Base-by-base conservation (phyloP, 768 basidiomycete genomes). In the Cubamyces sp. region DNA sequence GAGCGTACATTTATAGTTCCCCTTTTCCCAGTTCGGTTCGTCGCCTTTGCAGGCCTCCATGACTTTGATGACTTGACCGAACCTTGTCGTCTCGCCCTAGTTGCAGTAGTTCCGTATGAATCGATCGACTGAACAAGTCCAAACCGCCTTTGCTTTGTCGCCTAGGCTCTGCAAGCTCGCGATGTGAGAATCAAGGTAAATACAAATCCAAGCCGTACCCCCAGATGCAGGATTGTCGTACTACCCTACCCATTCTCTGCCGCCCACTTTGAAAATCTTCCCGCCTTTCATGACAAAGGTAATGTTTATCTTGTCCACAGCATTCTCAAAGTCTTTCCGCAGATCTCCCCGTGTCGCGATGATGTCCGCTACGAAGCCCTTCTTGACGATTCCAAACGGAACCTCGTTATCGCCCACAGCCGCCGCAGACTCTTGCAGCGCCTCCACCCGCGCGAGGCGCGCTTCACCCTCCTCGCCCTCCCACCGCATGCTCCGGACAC, bases 201-300 rank as follows among this genome's bases (percentile, higher is more conserved):
- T n/a, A n/a, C n/a, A n/a, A n/a, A n/a, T n/a, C n/a, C n/a, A n/a
- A n/a, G n/a, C n/a, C n/a, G n/a, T n/a, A n/a, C n/a, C n/a, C n/a
- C n/a, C n/a, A n/a, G n/a, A n/a, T n/a, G n/a, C n/a, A n/a, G n/a
- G n/a, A n/a, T n/a, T n/a, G n/a, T n/a, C n/a, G 25, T 7, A 5
- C 9, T 37, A 41, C 25, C 19, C 26, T 65, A 54, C 63, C 48
- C 8, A 63, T 53, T 69, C 70, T n/a, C 37, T 57, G 7, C 81
- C 80, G 40, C 76, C 74, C 47, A 65, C 67, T 67, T 83, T 81
- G 61, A 77, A 80, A 16, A 84, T 74, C 57, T 67, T 74, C 14
- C 84, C 87, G 1, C 74, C 80, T 65, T 87, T 87, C 84, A 86
- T 85, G 43, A 87, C 84, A 67, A 86, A 84, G 30, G 68, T 68